phyloP scores from a whole-genome alignment of 345 rosid species.

The Eucalyptus polyanthemos region DNA sequence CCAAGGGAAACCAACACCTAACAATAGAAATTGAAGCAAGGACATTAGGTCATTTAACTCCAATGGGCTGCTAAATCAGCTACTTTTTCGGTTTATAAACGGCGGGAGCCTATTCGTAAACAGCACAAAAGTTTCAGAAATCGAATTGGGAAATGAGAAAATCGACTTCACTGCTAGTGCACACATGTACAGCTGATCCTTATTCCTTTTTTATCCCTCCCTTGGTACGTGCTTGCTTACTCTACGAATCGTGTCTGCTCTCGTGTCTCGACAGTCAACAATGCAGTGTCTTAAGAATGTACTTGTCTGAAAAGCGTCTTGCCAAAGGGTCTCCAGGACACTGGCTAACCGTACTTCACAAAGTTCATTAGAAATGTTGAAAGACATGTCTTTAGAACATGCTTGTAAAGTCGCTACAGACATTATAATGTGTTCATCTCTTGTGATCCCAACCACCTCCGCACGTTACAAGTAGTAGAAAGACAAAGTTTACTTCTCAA shows the following conservation, averaged over 20 bases:
- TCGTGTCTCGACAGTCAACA: not conserved
- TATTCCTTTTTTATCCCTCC: not conserved
- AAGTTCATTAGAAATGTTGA: not conserved
- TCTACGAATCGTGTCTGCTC: not conserved
- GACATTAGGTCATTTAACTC: not conserved
- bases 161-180: not conserved
- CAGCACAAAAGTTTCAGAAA: not conserved
- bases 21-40: not conserved
- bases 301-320: not conserved
- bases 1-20: not conserved
- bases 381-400: not conserved
- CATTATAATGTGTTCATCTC: not conserved
- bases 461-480: not conserved
- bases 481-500: not conserved
- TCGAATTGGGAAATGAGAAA: not conserved
- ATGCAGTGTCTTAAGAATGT: not conserved
- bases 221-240: not conserved
- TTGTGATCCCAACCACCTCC: not conserved
- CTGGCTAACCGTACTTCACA: not conserved
- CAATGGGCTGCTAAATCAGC: not conserved
- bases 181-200: not conserved
- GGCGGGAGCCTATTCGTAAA: not conserved
- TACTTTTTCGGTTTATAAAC: not conserved
- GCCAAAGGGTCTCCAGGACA: not conserved
- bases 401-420: not conserved